Evolutionary conservation across 192 early-diverging fungal genomes (phyloP).

Genomic region (Mortierella alpina): DNA sequence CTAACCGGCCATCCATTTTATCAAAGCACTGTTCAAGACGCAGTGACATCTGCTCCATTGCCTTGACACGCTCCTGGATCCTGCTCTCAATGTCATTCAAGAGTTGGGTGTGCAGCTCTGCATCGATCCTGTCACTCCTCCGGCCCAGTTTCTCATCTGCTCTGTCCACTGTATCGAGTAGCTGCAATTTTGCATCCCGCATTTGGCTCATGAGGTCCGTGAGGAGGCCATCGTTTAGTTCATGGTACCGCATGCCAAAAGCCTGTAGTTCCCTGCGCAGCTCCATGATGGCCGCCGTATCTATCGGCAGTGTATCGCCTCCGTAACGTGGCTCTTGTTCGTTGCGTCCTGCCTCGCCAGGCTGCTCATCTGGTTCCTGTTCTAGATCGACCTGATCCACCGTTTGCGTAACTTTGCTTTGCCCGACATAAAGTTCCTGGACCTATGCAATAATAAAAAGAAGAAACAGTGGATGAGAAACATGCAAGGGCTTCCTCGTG

Average conservation of each 20-base stretch:
- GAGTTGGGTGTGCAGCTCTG: constrained; percentile 27
- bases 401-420: background rate
- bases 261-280: constrained; percentile 32
- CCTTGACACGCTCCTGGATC: constrained; percentile 38
- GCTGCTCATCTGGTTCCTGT: background rate
- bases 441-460: constrained; percentile 1
- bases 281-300: constrained; percentile 12
- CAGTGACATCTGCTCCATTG: constrained; percentile 28
- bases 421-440: constrained; percentile 12
- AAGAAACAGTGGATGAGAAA: background rate
- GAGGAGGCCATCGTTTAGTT: constrained; percentile 29
- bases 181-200: constrained; percentile 17
- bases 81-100: constrained; percentile 28
- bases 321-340: background rate
- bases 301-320: background rate
- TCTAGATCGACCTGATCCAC: background rate
- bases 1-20: constrained; percentile 37
- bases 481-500: background rate
- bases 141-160: background rate
- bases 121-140: constrained; percentile 18
- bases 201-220: constrained; percentile 35
- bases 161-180: constrained; percentile 11
- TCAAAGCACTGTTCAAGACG: constrained; percentile 31
- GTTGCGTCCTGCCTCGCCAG: background rate
- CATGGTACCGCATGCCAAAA: constrained; percentile 32